Evolutionary conservation across 495 filamentous ascomycete species (phyloP), one percentile per base, ranked within the genome.

Genomic region (Schizothecium vesticola): DNA sequence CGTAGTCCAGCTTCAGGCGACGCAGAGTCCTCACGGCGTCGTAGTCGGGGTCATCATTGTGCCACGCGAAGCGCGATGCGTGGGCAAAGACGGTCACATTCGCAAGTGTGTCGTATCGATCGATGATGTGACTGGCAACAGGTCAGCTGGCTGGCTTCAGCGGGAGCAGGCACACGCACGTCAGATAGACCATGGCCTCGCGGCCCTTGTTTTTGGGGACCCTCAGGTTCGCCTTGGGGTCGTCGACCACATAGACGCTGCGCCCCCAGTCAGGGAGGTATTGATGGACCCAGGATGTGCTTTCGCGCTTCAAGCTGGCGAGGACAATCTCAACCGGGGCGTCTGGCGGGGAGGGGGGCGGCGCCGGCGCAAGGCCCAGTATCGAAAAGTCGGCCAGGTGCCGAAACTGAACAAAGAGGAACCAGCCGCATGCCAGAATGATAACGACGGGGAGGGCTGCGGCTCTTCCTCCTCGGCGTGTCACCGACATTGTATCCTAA

Each of bases 101-200:
- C 3, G 88, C 84, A 6, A 90, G 84, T 43, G 78, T 76, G 67
- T 89, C 79, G 78, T 91, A 91, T 64, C 85, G 80, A 71, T 88
- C 84, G 72, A 91, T 89, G 24, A 91, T 85, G 71, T 89, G 87
- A 64, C 75, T n/a, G 82, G 72, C 23, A 80, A 75, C 0, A 13
- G 7, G 31, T 43, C n/a, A 56, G 16, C 33, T 36, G 19, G 11
- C 3, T 8, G 25, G 12, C 25, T 9, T 73, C 66, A 63, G 84
- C 83, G 36, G 80, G 78, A 23, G 81, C 77, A 59, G 82, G 79
- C 85, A 25, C 3, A 77, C 75, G 69, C 72, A 87, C 67, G 84
- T 88, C 0, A 89, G 73, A 73, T 87, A 88, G 6, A 86, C 82
- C 86, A 89, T 88, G 12, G 84, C 86, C 75, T 91, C 88, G 68